These are phyloP conservation scores for Naganishia friedmannii DNA, from an alignment of 768 basidiomycete genomes.

Conservation along the genomic window DNA sequence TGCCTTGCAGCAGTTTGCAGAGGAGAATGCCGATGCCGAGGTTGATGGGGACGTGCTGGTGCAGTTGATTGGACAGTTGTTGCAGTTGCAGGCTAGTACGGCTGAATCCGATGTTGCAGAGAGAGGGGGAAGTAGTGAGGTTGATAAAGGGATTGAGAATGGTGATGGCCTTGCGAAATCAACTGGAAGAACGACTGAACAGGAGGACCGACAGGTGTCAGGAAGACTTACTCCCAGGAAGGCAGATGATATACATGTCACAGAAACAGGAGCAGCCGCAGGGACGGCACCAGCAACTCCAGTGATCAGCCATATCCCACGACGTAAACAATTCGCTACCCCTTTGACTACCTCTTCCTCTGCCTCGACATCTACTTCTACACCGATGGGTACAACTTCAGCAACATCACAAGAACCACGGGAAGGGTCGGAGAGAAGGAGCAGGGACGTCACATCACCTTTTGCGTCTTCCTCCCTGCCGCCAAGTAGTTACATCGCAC, in stretches of 20 bases:
- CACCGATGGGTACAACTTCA: not conserved
- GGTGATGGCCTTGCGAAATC: not conserved
- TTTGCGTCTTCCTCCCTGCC: too few species aligned
- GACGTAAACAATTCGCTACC: not conserved
- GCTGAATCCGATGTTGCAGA: too few species aligned
- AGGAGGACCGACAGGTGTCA: too few species aligned
- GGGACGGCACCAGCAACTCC: not conserved
- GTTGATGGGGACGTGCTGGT: conserved; percentile 9
- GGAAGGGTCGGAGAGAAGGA: too few species aligned
- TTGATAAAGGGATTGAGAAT: too few species aligned
- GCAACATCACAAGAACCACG: too few species aligned
- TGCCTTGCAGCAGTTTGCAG: not conserved
- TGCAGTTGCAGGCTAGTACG: conserved; percentile 1
- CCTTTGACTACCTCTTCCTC: not conserved
- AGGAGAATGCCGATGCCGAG: not conserved
- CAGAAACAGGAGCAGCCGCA: not conserved
- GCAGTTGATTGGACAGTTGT: conserved; percentile 17
- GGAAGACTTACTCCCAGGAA: too few species aligned
- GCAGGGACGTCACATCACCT: too few species aligned
- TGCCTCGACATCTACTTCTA: not conserved
- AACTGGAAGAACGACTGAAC: too few species aligned
- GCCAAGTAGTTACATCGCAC: too few species aligned
- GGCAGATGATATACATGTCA: not conserved
- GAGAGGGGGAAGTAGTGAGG: not conserved
- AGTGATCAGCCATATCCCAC: not conserved